Evolutionary conservation across 352 stramenopile species (phyloP), one percentile per base, ranked within the genome.

Genomic region (Phytophthora pisi): DNA sequence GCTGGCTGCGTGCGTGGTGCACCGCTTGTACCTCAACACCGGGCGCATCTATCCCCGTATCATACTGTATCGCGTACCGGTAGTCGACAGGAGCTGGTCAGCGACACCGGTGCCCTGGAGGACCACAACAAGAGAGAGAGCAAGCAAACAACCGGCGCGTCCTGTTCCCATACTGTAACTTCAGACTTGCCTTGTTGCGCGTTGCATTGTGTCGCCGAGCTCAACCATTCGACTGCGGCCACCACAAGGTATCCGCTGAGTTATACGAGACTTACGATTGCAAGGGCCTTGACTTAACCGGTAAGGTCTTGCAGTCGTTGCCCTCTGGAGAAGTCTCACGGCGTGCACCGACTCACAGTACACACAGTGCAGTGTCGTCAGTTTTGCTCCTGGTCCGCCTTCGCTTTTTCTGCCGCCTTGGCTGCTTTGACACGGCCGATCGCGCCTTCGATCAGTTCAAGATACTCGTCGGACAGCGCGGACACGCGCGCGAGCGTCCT

Each of bases 361-460:
- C 52, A 23, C 53, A 20, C 0, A 20, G 20, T 20, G 20, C 20
- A 20, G 20, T 20, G 20, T 20, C 20, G 20, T n/a, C 46, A 26
- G 16, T 60, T 24, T 57, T 66, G 56, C 18, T 66, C 45, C 49
- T 52, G 42, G 40, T 64, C 46, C 23, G 24, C 57, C 40, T 52
- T 47, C 23, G 38, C 51, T 38, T 67, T 61, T 66, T 65, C 53
- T 24, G 55, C 55, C 36, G 47, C 30, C 18, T 66, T 65, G 11
- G 52, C 57, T 11, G 56, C 49, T 20, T 28, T 51, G 38, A 74
- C 59, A n/a, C 34, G 62, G 43, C 30, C 51, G 51, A 71, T 74
- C 20, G 67, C 58, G 55, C 13, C 42, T 64, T 69, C 43, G 45
- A 79, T 79, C 28, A 74, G 55, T 30, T 52, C 28, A 42, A 71